These are phyloP conservation scores for Colletotrichum tropicale DNA, from an alignment of 2,329 filamentous ascomycete genomes.

Conservation along the genomic window DNA sequence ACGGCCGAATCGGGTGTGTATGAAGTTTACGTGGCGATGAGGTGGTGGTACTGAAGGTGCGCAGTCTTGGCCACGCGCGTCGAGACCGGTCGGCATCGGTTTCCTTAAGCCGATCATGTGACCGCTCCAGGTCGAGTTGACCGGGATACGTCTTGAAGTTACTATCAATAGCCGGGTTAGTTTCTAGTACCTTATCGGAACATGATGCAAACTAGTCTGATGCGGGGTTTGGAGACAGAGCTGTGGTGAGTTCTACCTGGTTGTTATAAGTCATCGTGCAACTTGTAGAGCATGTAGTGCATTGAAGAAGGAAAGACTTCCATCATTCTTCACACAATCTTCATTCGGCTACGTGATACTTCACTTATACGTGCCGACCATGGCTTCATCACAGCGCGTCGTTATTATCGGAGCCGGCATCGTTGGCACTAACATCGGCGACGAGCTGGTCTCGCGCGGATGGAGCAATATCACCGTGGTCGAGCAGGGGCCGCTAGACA, in stretches of 20 bases:
- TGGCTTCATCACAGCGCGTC: slow-evolving; percentile 46
- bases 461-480: slow-evolving; percentile 69
- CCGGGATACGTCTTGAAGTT: background rate
- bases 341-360: background rate
- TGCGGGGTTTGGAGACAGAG: slow-evolving; percentile 5
- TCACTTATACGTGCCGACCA: slow-evolving; percentile 16
- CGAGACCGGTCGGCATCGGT: slow-evolving; percentile 13
- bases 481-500: slow-evolving; percentile 65
- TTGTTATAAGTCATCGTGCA: background rate
- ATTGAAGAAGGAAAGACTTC: background rate
- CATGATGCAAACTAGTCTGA: background rate
- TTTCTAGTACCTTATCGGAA: background rate
- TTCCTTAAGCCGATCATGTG: slow-evolving; percentile 26
- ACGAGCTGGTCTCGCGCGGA: slow-evolving; percentile 66
- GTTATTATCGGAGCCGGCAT: slow-evolving; percentile 69
- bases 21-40: slow-evolving; percentile 1
- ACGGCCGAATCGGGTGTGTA: slow-evolving; percentile 2
- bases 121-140: background rate
- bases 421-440: slow-evolving; percentile 67
- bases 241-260: background rate
- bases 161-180: background rate
- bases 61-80: background rate
- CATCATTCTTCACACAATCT: background rate
- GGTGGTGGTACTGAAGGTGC: background rate
- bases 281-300: background rate